Evolutionary conservation across 2,329 filamentous ascomycete species (phyloP), one percentile per base, ranked within the genome.

Genomic region (Remersonia thermophila): DNA sequence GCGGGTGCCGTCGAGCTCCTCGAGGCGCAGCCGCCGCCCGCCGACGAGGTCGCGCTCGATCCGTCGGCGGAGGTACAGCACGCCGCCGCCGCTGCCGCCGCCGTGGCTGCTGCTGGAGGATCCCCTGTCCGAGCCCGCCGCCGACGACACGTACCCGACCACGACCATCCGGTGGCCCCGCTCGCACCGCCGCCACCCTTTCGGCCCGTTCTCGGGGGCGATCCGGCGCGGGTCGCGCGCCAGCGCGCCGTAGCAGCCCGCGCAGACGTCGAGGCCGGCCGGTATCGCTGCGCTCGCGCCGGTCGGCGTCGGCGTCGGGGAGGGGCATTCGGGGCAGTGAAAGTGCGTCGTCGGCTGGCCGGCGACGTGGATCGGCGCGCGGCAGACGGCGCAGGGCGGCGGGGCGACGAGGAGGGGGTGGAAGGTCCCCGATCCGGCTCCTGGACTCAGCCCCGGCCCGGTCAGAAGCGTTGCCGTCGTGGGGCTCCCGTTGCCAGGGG

Each of bases 181-280:
- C 1, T 78, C 67, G 53, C 89, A 96, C 33, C 86, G 71, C 9
- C 86, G 71, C 89, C 89, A 95, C 3, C 87, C 87, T 9, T 67
- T 68, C 4, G 76, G 67, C 0, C 87, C 86, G 46, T 94, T 86
- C 42, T 87, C 80, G 13, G 65, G 62, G 37, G 73, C 77, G 43
- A 95, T 77, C 31, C 73, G 74, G 7, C 72, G 69, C 0, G 69
- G 68, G 2, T 65, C 59, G 2, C n/a, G n/a, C n/a, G 82, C 70
- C 7, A 87, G 66, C 32, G 69, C 71, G 33, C 69, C 61, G 56
- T 95, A 95, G 63, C 87, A 95, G 3, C 69, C 63, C 13, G 67
- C 67, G 59, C 87, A 95, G 32, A 94, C 73, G 48, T 95, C 84
- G 55, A 91, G 93, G 55, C 93, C 82, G n/a, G 86, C 86, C 0